Evolutionary conservation across 805 yeast species (phyloP).

Genomic region (Starmerella floricola): DNA sequence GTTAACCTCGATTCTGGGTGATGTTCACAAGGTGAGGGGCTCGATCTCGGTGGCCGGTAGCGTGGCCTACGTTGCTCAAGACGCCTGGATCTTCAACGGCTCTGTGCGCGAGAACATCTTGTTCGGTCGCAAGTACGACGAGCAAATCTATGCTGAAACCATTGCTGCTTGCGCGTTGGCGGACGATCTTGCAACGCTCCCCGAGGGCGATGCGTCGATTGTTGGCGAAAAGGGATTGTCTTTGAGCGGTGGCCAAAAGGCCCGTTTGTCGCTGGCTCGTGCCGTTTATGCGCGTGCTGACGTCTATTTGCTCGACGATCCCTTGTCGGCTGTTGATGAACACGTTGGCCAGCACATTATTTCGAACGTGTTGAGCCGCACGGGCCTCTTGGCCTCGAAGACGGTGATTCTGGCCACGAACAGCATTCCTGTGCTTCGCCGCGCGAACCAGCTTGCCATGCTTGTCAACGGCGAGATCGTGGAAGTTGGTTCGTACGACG

Average conservation of each 20-base stretch:
- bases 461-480: constrained; percentile 39
- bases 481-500: constrained; percentile 27
- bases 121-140: constrained; percentile 50
- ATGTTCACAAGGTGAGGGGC: constrained; percentile 65
- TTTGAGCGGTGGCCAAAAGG: constrained; percentile 82
- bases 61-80: constrained; percentile 77
- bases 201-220: constrained; percentile 66
- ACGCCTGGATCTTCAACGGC: constrained; percentile 96
- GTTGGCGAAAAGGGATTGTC: constrained; percentile 82
- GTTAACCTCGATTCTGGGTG: constrained; percentile 71
- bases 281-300: constrained; percentile 62
- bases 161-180: constrained; percentile 54
- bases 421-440: constrained; percentile 65
- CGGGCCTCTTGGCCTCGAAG: constrained; percentile 63
- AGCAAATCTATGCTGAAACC: constrained; percentile 40
- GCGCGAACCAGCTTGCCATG: constrained; percentile 60
- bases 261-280: constrained; percentile 66
- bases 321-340: constrained; percentile 75
- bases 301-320: constrained; percentile 63
- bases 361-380: constrained; percentile 63
- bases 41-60: constrained; percentile 59
- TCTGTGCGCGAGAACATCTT: constrained; percentile 64
- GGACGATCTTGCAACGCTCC: constrained; percentile 52
- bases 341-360: constrained; percentile 73
- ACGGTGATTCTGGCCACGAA: constrained; percentile 77